A percentile compares a stretch with the other conserved stretches of the same genome.
Conservation (phyloP, 495 filamentous ascomycete species). For the Lasiosphaeria ovina region DNA sequence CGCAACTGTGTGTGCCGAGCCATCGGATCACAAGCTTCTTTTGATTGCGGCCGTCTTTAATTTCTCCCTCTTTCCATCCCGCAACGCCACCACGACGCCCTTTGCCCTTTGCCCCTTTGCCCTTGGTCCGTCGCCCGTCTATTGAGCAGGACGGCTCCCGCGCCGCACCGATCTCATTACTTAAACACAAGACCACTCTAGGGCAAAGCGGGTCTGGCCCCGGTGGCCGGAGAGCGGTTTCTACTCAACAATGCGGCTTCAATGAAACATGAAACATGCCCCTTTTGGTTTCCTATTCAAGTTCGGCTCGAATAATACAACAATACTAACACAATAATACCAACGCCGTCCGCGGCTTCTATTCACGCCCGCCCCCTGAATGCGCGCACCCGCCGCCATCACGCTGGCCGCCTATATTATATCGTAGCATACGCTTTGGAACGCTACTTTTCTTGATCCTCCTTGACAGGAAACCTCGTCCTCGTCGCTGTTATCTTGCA, state of each 20-base stretch:
- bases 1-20: neutral
- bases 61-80: too few relatives aligned
- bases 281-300: neutral
- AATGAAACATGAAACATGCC: neutral
- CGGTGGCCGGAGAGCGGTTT: neutral
- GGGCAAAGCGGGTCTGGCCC: neutral
- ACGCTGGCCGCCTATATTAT: too few relatives aligned
- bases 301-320: neutral
- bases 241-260: neutral
- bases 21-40: neutral
- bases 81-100: too few relatives aligned
- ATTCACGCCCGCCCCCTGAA: neutral
- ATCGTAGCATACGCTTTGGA: too few relatives aligned
- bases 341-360: neutral
- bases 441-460: too few relatives aligned
- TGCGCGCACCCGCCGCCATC: neutral
- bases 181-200: neutral
- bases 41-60: too few relatives aligned
- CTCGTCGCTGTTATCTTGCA: neutral
- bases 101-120: too few relatives aligned
- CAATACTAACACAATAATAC: conserved; percentile 4
- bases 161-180: neutral
- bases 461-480: neutral
- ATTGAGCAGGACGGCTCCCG: too few relatives aligned
- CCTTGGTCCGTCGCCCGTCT: too few relatives aligned